Base-by-base conservation (phyloP, 2,329 filamentous ascomycete species). In the Alternaria atra region DNA sequence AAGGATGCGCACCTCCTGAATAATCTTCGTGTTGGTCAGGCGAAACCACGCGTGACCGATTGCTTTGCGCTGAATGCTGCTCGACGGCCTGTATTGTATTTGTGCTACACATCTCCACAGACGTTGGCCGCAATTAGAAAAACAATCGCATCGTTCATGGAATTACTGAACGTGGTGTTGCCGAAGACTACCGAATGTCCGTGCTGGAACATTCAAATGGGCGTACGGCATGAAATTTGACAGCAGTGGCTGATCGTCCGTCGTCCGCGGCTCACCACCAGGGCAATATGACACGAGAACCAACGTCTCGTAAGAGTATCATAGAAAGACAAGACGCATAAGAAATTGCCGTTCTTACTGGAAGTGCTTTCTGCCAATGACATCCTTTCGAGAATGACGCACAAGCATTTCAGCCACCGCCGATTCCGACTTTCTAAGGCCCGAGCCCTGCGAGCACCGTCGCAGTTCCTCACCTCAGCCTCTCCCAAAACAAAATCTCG, bases 331-430 rank as follows among this genome's bases (percentile, higher is more conserved):
- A 73, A 73, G 70, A 68, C 67, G 67, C 54, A 60, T 58, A 56
- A 65, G 62, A 68, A 64, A 71, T 74, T 72, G 70, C 58, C 51
- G 63, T 67, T 66, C 65, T 69, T 63, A 70, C 69, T 64, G 69
- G 47, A 55, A 59, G 57, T 53, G 51, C 40, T 55, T 60, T 64
- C 71, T 72, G 60, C 72, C 74, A 76, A 77, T 76, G 66, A 70
- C 63, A 66, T 64, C 61, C 63, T 59, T 65, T 68, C 64, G 68
- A 68, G 66, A 67, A 75, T 72, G 69, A 73, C 74, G 75, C 75
- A 78, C 75, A 75, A 75, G 73, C 75, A 72, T 70, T 72, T 77
- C 74, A 77, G 75, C 74, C 74, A 77, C 74, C 71, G 69, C 73
- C 71, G 72, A 71, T 73, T 78, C 70, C 72, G 74, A 77, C 67